A percentile compares a stretch with the other conserved stretches of the same genome.
Evolutionary conservation across 2,329 filamentous ascomycete genomes (phyloP).

Genomic region (Bretziella fagacearum): DNA sequence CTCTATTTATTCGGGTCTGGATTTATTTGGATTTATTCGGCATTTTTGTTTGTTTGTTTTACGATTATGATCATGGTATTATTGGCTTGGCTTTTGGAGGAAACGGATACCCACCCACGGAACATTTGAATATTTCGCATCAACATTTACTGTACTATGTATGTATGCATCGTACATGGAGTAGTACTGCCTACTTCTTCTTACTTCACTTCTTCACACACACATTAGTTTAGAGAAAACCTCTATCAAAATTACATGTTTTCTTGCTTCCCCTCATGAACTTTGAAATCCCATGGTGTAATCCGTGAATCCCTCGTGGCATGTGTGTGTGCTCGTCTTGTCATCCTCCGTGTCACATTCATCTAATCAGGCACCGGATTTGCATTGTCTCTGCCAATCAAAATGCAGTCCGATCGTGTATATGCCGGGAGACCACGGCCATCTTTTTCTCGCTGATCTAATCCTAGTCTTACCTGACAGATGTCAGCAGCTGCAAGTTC

Average conservation of each 20-base stretch:
- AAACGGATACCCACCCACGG: constrained; percentile 15
- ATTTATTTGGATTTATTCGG: constrained; percentile 1
- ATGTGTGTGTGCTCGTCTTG: not conserved
- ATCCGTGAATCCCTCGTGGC: not conserved
- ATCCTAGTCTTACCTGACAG: not conserved
- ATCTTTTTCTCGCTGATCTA: too few species aligned
- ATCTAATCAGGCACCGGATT: too few species aligned
- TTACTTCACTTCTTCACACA: not conserved
- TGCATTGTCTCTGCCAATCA: too few species aligned
- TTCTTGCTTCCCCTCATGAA: not conserved
- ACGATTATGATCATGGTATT: constrained; percentile 14
- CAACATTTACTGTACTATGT: not conserved
- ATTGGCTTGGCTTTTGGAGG: constrained; percentile 10
- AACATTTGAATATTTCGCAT: constrained; percentile 14
- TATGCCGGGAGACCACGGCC: too few species aligned
- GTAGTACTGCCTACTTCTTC: not conserved
- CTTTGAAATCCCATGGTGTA: not conserved
- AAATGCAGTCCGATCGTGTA: too few species aligned
- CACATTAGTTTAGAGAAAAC: not conserved
- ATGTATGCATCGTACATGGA: constrained; percentile 6
- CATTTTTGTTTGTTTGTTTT: constrained; percentile 10
- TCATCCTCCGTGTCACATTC: not conserved
- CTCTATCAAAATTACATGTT: not conserved
- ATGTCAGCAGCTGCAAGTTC: not conserved
- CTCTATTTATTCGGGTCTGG: constrained; percentile 14